These are phyloP conservation scores for Metschnikowia anglica DNA, from an alignment of 805 yeast species.

Conservation along the genomic window DNA sequence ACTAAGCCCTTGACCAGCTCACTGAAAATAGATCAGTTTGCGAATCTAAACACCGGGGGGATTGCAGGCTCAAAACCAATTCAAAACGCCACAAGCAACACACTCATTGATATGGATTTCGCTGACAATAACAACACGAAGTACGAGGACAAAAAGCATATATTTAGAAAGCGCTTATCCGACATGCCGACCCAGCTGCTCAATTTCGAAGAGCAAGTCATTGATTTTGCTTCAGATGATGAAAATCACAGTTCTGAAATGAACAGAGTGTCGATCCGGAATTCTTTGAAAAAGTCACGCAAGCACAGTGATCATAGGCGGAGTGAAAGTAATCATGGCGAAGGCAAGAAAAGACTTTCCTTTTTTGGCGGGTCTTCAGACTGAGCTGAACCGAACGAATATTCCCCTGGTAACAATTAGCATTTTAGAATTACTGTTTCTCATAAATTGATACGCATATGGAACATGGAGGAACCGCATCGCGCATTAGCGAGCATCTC, in stretches of 20 bases:
- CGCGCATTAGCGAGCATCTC: slow-evolving; percentile 7
- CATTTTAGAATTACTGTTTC: slow-evolving; percentile 1
- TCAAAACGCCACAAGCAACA: neutral
- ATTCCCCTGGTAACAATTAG: neutral
- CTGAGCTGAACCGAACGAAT: neutral
- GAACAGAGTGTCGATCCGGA: slow-evolving; percentile 42
- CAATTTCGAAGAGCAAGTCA: slow-evolving; percentile 42
- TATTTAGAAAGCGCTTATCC: slow-evolving; percentile 34
- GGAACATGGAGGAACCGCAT: slow-evolving; percentile 1
- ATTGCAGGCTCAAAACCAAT: neutral
- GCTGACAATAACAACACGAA: slow-evolving; percentile 17
- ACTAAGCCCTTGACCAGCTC: neutral
- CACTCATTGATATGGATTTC: slow-evolving; percentile 24
- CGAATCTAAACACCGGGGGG: neutral
- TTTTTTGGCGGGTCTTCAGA: slow-evolving; percentile 23
- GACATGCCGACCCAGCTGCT: slow-evolving; percentile 31
- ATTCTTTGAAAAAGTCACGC: slow-evolving; percentile 34
- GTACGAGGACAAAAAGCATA: slow-evolving; percentile 22
- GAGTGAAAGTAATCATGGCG: slow-evolving; percentile 27
- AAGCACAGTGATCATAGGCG: slow-evolving; percentile 32
- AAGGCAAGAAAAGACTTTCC: slow-evolving; percentile 25
- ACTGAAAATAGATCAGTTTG: neutral
- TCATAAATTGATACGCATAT: neutral
- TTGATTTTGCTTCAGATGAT: slow-evolving; percentile 48
- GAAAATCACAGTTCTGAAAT: slow-evolving; percentile 38